Conservation (phyloP, 306 rosid species). For the Medicago arabica region DNA sequence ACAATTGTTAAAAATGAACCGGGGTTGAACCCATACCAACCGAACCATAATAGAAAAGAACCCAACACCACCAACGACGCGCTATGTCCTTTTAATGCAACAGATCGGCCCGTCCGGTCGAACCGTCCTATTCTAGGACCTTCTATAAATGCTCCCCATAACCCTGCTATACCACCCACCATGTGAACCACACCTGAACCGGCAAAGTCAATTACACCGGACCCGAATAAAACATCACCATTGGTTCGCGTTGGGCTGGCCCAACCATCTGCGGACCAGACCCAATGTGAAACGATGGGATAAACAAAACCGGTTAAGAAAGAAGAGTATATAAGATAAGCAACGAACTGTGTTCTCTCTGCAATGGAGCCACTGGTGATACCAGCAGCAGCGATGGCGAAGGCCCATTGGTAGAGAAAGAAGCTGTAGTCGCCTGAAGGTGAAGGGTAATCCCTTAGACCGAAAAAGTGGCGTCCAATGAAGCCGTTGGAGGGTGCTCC, state of each 20-base stretch:
- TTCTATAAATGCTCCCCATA: conserved; percentile 82
- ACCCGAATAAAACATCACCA: conserved; percentile 45
- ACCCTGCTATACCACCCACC: conserved; percentile 82
- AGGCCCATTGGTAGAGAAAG: conserved; percentile 93
- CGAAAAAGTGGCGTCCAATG: conserved; percentile 80
- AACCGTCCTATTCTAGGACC: conserved; percentile 86
- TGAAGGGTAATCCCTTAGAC: conserved; percentile 52
- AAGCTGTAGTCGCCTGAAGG: conserved; percentile 58
- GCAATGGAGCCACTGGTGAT: conserved; percentile 91
- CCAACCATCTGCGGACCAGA: conserved; percentile 81
- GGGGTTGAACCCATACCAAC: conserved; percentile 89
- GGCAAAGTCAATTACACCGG: conserved; percentile 72
- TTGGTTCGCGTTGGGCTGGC: conserved; percentile 55
- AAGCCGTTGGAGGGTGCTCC: conserved; percentile 78
- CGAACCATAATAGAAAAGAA: conserved; percentile 79
- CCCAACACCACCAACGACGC: conserved; percentile 75
- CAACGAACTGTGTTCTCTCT: conserved; percentile 78
- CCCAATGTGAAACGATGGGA: conserved; percentile 79
- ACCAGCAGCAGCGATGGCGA: conserved; percentile 82
- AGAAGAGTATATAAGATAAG: conserved; percentile 76
- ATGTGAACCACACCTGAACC: conserved; percentile 82
- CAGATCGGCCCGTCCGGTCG: conserved; percentile 62
- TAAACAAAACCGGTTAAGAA: conserved; percentile 78
- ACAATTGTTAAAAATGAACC: conserved; percentile 69
- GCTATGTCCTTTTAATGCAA: conserved; percentile 72